Base-by-base conservation (phyloP, 164 flowering plant genomes). In the Pachysandra terminalis region DNA sequence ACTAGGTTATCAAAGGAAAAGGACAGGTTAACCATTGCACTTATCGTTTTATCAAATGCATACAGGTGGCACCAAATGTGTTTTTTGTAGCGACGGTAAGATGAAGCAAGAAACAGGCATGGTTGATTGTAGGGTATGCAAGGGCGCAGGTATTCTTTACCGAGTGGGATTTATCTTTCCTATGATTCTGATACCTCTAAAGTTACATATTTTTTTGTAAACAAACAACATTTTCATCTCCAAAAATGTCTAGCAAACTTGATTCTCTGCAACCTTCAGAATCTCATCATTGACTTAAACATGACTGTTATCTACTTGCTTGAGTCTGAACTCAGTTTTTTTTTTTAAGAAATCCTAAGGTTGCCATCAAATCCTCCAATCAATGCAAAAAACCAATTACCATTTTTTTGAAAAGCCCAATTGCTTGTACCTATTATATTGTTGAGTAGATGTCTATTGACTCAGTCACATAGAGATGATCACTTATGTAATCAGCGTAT, bases 41-140 rank as follows among this genome's bases (percentile, higher is more conserved):
- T 69, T 61, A 66, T 21, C 58, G 56, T 23, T 19, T 58, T 54
- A 66, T 45, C 19, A 19, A 14, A 66, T 81, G 73, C 70, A 66
- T 81, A 56, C 64, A 94, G 96, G 98, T 69, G 98, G 98, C 63
- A 91, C 96, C 48, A 94, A 90, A 84, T 94, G 96, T 74, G 97
- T 94, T 1, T 94, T 91, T 64, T 94, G 98, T 67, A 71, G 71
- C 48, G 71, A 85, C 75, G 96, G 97, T 9, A 94, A 94, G 82
- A 94, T 91, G 98, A 89, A 84, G 77, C 68, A 77, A 65, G 96
- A 91, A 74, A 79, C 85, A 7, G 93, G 97, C 21, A 62, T 80
- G 77, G 82, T 92, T 23, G 91, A 91, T 71, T 91, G 96, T 73
- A 90, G 74, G 65, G 98, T 91, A 61, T 91, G 98, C 90, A 91